Conservation (phyloP, 192 early-diverging fungal genomes). For the Backusella sp. region DNA sequence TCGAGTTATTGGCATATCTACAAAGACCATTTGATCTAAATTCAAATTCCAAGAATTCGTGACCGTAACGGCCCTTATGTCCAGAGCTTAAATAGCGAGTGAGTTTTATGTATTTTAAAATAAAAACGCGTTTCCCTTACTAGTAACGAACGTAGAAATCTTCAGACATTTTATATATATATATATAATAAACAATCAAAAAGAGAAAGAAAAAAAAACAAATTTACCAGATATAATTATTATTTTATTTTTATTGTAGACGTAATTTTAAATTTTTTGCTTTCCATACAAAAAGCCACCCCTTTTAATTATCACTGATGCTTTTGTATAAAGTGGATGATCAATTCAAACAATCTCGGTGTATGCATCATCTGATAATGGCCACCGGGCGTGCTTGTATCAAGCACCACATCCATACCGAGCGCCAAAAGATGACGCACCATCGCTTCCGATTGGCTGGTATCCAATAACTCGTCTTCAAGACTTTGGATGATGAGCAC, state of each 20-base stretch:
- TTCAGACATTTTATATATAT: conserved; percentile 27
- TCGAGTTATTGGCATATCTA: conserved; percentile 97
- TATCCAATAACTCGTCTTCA: conserved; percentile 68
- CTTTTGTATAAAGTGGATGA: neutral
- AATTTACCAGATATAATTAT: neutral
- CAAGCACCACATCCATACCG: conserved; percentile 8
- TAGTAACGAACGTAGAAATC: conserved; percentile 51
- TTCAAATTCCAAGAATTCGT: conserved; percentile 99
- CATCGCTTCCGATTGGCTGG: conserved; percentile 47
- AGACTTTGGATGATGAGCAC: conserved; percentile 66
- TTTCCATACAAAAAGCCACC: neutral
- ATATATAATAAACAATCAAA: neutral
- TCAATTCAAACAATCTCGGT: neutral
- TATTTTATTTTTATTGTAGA: too few species aligned
- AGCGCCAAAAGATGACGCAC: conserved; percentile 10
- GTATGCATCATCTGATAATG: conserved; percentile 27
- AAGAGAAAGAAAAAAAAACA: neutral
- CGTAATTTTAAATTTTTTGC: neutral
- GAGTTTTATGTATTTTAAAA: too few species aligned
- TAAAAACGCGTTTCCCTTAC: conserved; percentile 30
- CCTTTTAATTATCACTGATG: neutral
- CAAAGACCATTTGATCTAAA: conserved; percentile 83
- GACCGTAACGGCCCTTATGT: conserved; percentile 93
- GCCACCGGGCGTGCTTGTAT: neutral
- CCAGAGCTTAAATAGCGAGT: conserved; percentile 58